Evolutionary conservation across 2,329 filamentous ascomycete species (phyloP), one percentile per base, ranked within the genome.

Genomic region (Pestalotiopsis sp.): DNA sequence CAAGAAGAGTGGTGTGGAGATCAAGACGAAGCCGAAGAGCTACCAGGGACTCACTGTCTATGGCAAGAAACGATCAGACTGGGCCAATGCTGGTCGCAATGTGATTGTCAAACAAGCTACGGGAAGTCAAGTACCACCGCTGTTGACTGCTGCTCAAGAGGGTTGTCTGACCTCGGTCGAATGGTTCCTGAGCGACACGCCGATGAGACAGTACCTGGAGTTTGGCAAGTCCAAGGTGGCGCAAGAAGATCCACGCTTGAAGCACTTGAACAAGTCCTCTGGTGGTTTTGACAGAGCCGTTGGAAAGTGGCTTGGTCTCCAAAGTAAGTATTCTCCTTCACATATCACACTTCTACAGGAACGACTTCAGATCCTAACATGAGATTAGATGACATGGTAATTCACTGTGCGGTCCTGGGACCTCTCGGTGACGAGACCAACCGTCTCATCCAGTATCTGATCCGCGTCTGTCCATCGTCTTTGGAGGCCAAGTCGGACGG

Each of bases 121-220:
- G 0, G 85, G 83, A 11, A 76, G 81, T 65, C 81, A 82, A 41
- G 83, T 81, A 0, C 87, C 90, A 2, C 92, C 91, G 3, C 80
- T 93, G 9, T 83, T 93, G 1, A 80, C 85, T 70, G 89, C 90
- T 59, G 90, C 88, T 13, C 73, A 80, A 9, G 73, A 74, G 2
- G 89, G 89, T 3, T 91, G 84, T 23, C 77, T 95, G n/a, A 87
- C 91, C 52, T 86, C 86, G 20, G 88, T 93, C 0, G 90, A 96
- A 75, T 97, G 92, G 89, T 93, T 95, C 77, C 79, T 94, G 67
- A 90, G 91, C 68, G 91, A 93, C 70, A 86, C 88, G 0, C 92
- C 93, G 0, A 80, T 88, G 72, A 85, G 89, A 36, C 83, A 88
- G 66, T 96, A 96, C 75, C 79, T 85, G 31, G 88, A 93, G 60